phyloP scores from a whole-genome alignment of 306 rosid genomes.

The Medicago arabica region DNA sequence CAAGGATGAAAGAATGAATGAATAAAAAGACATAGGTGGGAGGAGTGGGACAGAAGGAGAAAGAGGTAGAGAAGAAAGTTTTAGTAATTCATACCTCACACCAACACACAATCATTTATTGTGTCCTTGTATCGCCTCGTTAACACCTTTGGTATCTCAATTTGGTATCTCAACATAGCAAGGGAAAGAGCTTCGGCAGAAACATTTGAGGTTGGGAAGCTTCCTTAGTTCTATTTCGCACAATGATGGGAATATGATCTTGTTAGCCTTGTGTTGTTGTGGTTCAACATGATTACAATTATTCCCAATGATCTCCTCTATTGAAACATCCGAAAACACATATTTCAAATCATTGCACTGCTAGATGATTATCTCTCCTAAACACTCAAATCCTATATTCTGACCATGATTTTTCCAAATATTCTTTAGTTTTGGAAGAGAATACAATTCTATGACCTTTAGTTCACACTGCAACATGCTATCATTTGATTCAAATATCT shows the following conservation, averaged over 20 bases:
- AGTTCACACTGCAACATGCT: no score
- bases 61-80: no score
- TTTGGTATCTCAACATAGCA: not conserved
- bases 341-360: not conserved
- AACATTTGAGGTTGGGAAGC: not conserved
- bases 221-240: fast-evolving
- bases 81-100: no score
- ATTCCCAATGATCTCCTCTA: not conserved
- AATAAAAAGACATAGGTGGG: no score
- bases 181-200: not conserved
- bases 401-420: slow-evolving; percentile 5
- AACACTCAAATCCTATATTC: no score
- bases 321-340: slow-evolving; percentile 24
- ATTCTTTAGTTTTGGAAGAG: not conserved
- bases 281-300: no score
- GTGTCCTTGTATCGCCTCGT: no score
- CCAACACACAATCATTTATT: not conserved
- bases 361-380: no score
- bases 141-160: fast-evolving
- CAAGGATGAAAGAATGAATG: no score
- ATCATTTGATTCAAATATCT: not conserved
- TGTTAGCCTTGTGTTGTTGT: not conserved
- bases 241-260: not conserved
- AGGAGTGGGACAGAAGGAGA: no score
- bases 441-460: no score